Evolutionary conservation across 2,329 filamentous ascomycete species (phyloP), one percentile per base, ranked within the genome.

Genomic region (Alternaria ethzedia): DNA sequence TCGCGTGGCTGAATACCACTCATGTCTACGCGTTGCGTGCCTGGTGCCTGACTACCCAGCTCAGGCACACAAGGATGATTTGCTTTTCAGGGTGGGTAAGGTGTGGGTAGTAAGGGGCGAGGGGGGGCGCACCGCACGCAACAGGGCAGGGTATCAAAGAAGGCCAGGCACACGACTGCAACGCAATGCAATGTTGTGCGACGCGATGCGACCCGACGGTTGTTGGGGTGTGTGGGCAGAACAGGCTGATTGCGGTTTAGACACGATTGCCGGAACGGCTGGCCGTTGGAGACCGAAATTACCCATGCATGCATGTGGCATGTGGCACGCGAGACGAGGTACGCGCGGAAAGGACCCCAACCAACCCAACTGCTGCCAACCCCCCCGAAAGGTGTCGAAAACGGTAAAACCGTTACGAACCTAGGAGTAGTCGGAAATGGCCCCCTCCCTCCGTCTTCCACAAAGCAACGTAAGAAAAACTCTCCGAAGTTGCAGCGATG

Each of bases 1-100:
- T 62, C 59, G 59, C 47, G 54, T 58, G 47, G 59, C 25, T 51
- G 46, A 57, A 50, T 23, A 52, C 49, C 49, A 41, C 30, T 23
- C 49, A 52, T 23, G 17, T 51, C 20, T 28, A 51, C 52, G 52
- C 52, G 52, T 44, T 28, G 25, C 44, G 52, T 55, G 32, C 32
- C 30, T 41, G 49, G 28, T 52, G 13, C 30, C 49, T 52, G 49
- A 25, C 49, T 52, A 52, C 49, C 8, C 20, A 21, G 20, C 20
- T 52, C 30, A 23, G 36, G 49, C 32, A 52, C 49, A 36, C 32
- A 52, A 36, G 49, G 49, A 8, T 52, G 15, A 25, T 23, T 52
- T 52, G 49, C 49, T 52, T 52, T 41, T 51, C 28, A 17, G 28
- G 11, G 49, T 36, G 28, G 20, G 28, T n/a, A 51, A 36, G 49